Conservation (phyloP, 2,329 filamentous ascomycete genomes). For the Fusarium transvaalense region DNA sequence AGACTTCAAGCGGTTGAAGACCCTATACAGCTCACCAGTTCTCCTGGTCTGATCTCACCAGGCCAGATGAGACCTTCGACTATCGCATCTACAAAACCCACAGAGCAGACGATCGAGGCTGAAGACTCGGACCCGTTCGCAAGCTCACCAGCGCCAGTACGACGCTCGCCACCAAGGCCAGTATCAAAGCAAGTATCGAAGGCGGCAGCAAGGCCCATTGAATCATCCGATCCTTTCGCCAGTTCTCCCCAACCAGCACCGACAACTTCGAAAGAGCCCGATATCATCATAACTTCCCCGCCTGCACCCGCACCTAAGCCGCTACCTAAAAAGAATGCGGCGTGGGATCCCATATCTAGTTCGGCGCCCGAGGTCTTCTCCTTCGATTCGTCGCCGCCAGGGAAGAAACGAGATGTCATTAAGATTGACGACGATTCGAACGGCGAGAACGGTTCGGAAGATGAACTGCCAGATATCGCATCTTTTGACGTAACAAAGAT, state of each 20-base stretch:
- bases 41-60: conserved; percentile 41
- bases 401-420: conserved; percentile 48
- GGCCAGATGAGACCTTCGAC: neutral
- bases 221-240: conserved; percentile 43
- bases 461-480: conserved; percentile 63
- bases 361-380: conserved; percentile 59
- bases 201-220: conserved; percentile 5
- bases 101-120: neutral
- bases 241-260: conserved; percentile 21
- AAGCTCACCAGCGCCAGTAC: conserved; percentile 49
- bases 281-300: conserved; percentile 17
- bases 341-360: conserved; percentile 67
- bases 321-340: conserved; percentile 27
- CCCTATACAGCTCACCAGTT: conserved; percentile 56
- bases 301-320: conserved; percentile 9
- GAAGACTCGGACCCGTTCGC: conserved; percentile 53
- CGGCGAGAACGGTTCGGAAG: conserved; percentile 53
- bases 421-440: conserved; percentile 55
- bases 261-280: conserved; percentile 7
- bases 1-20: conserved; percentile 30
- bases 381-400: conserved; percentile 37
- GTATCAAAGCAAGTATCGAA: conserved; percentile 3
- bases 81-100: neutral
- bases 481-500: conserved; percentile 55
- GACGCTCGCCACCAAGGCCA: conserved; percentile 1